A percentile compares a stretch with the other conserved stretches of the same genome.
Conservation (phyloP, 306 rosid genomes). For the Dalbergia cultrata region DNA sequence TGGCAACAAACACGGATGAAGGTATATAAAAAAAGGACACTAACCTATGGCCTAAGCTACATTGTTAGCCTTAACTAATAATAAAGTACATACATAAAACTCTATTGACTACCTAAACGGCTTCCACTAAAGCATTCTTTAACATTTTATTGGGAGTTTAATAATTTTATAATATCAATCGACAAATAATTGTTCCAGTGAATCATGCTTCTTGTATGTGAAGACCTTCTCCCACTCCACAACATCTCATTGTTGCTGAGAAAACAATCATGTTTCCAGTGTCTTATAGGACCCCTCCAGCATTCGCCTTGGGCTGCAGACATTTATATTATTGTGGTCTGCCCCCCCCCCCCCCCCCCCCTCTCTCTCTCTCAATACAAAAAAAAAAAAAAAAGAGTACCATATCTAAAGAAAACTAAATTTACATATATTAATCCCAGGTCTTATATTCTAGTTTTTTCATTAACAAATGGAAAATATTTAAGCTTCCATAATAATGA, state of each 20-base stretch:
- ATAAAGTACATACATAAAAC: conserved; percentile 28
- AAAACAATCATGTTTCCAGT: conserved; percentile 36
- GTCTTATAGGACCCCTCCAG: conserved; percentile 36
- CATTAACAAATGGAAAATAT: not conserved
- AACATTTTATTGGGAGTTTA: not conserved
- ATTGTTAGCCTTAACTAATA: conserved; percentile 10
- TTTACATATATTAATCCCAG: not conserved
- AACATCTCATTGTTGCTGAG: conserved; percentile 12
- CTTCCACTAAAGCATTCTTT: conserved; percentile 41
- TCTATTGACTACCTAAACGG: conserved; percentile 16
- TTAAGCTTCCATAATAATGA: not conserved
- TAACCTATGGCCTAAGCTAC: not conserved
- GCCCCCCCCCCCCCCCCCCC: not conserved
- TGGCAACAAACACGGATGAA: conserved; percentile 17
- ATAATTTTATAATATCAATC: not conserved
- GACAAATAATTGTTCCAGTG: conserved; percentile 21
- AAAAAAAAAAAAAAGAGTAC: not conserved
- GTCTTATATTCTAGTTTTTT: not conserved
- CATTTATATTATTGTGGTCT: not conserved
- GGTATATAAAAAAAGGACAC: conserved; percentile 6
- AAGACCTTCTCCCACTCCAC: conserved; percentile 33
- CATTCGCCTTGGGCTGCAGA: not conserved
- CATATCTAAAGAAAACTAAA: too few species aligned
- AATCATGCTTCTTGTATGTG: conserved; percentile 25
- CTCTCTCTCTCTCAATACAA: too few species aligned